These are phyloP conservation scores for Fusarium annulatum DNA, from an alignment of 2,329 filamentous ascomycete species.

Conservation along the genomic window DNA sequence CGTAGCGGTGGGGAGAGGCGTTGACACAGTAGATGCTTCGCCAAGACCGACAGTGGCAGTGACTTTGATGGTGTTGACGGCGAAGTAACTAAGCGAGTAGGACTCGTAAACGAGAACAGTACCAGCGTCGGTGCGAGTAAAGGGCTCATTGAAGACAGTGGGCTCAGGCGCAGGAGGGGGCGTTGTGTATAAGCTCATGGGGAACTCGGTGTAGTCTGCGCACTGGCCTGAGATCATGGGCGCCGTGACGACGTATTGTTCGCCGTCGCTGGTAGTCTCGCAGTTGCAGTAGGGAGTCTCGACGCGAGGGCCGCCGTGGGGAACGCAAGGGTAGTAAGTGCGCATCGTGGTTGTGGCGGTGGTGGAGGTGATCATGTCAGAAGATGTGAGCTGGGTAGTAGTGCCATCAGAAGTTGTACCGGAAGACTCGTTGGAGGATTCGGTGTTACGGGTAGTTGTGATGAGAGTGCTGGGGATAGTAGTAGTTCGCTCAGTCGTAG, in stretches of 20 bases:
- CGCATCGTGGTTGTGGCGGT: neutral
- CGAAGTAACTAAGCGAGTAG: slow-evolving; percentile 1
- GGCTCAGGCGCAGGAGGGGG: neutral
- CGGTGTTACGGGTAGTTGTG: slow-evolving; percentile 3
- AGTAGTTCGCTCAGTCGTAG: neutral
- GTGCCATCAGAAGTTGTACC: neutral
- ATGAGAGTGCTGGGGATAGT: slow-evolving; percentile 4
- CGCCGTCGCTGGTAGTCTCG: slow-evolving; percentile 8
- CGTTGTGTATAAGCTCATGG: slow-evolving; percentile 6
- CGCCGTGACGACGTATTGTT: neutral
- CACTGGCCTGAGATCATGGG: slow-evolving; percentile 7
- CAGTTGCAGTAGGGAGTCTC: slow-evolving; percentile 2
- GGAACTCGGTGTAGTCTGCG: slow-evolving; percentile 4
- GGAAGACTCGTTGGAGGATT: neutral
- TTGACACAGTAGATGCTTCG: neutral
- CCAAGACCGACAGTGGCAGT: slow-evolving; percentile 12
- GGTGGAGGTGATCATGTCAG: neutral
- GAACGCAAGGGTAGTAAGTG: slow-evolving; percentile 10
- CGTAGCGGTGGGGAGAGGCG: neutral
- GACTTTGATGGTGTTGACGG: neutral
- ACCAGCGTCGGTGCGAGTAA: neutral
- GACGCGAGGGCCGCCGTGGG: neutral
- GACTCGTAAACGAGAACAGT: slow-evolving; percentile 9
- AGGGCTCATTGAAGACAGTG: slow-evolving; percentile 1
- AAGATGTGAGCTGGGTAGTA: neutral